Percentiles rank a stretch among this genome's conserved stretches.
Conservation (phyloP, 805 yeast species). For the Wickerhamiella alocasiicola region DNA sequence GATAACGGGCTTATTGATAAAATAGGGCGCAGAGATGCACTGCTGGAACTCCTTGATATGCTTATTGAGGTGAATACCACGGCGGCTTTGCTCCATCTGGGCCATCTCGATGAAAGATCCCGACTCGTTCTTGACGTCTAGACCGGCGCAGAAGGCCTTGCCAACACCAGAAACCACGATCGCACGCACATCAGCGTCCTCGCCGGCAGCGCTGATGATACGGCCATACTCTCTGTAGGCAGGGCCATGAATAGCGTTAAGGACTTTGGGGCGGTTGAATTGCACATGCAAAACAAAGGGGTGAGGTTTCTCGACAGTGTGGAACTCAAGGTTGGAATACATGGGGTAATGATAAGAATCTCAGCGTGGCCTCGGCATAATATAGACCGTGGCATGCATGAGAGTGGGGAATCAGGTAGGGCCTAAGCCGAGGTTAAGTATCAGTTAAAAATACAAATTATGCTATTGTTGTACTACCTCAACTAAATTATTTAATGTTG, state of each 20-base stretch:
- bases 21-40: slow-evolving; percentile 30
- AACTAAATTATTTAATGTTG: slow-evolving; percentile 52
- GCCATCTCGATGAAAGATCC: slow-evolving; percentile 13
- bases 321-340: slow-evolving; percentile 23
- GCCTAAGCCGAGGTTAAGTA: no score
- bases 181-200: slow-evolving; percentile 35
- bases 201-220: slow-evolving; percentile 36
- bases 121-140: slow-evolving; percentile 36
- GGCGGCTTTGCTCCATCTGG: slow-evolving; percentile 22
- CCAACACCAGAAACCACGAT: slow-evolving; percentile 48
- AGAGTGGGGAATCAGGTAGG: no score
- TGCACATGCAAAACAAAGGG: slow-evolving; percentile 44
- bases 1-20: slow-evolving; percentile 40
- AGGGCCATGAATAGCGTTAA: slow-evolving; percentile 45
- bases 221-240: slow-evolving; percentile 46
- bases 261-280: slow-evolving; percentile 45
- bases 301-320: slow-evolving; percentile 39
- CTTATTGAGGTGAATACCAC: slow-evolving; percentile 25
- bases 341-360: not conserved
- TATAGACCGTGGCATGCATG: no score
- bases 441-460: no score
- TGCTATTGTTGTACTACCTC: not conserved
- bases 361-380: no score
- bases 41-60: slow-evolving; percentile 48
- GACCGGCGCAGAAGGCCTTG: slow-evolving; percentile 50